Conservation (phyloP, 371 early-diverging fungal genomes). For the Mortierella sp. region DNA sequence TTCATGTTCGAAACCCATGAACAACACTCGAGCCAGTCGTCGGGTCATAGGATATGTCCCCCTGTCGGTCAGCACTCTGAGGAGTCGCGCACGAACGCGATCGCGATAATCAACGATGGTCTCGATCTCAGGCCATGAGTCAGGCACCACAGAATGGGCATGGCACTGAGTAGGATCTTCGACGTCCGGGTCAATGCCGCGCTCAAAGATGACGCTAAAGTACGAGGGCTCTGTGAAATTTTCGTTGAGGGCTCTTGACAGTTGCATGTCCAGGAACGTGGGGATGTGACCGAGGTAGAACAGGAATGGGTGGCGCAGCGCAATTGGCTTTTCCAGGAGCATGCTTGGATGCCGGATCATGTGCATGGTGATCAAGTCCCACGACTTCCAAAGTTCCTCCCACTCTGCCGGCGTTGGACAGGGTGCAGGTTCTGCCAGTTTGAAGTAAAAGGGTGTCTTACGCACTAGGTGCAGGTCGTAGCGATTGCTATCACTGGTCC, state of each 20-base stretch:
- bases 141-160: slow-evolving; percentile 83
- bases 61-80: slow-evolving; percentile 56
- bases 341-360: slow-evolving; percentile 68
- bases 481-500: slow-evolving; percentile 68
- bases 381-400: slow-evolving; percentile 81
- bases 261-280: slow-evolving; percentile 85
- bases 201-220: slow-evolving; percentile 87
- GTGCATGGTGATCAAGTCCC: slow-evolving; percentile 77
- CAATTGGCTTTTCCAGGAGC: slow-evolving; percentile 80
- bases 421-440: slow-evolving; percentile 24
- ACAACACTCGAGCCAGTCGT: slow-evolving; percentile 71
- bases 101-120: slow-evolving; percentile 75
- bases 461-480: slow-evolving; percentile 82
- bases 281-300: slow-evolving; percentile 95
- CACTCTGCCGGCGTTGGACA: slow-evolving; percentile 66
- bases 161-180: slow-evolving; percentile 83
- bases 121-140: slow-evolving; percentile 77
- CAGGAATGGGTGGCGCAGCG: slow-evolving; percentile 87
- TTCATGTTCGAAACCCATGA: slow-evolving; percentile 93
- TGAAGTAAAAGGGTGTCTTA: slow-evolving; percentile 75
- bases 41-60: slow-evolving; percentile 54
- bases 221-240: slow-evolving; percentile 67
- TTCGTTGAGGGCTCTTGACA: slow-evolving; percentile 68
- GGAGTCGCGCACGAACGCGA: slow-evolving; percentile 67
- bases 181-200: slow-evolving; percentile 94